Percentiles rank a stretch among this genome's conserved stretches.
phyloP scores from a whole-genome alignment of 2,329 filamentous ascomycete genomes.

The Exophiala oligosperma region DNA sequence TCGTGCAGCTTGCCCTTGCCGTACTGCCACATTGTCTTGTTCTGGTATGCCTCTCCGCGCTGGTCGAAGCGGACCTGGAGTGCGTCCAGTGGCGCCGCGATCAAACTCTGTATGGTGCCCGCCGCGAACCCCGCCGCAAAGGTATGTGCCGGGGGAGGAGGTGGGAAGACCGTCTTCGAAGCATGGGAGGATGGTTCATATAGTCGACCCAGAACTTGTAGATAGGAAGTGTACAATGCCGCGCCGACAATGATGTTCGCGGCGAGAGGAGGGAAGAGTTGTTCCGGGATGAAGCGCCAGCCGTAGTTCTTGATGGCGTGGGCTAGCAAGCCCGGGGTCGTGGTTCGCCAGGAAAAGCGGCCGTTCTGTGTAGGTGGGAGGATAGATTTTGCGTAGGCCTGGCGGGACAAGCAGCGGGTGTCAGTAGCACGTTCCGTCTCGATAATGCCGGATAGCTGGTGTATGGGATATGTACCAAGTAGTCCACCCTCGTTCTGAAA shows the following conservation, averaged over 20 bases:
- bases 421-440: slow-evolving; percentile 12
- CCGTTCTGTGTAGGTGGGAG: slow-evolving; percentile 55
- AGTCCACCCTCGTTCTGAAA: slow-evolving; percentile 87
- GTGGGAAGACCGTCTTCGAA: slow-evolving; percentile 60
- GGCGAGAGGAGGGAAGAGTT: slow-evolving; percentile 62
- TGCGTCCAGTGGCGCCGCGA: slow-evolving; percentile 65
- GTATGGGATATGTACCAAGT: slow-evolving; percentile 42
- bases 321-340: slow-evolving; percentile 61
- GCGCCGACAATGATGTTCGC: slow-evolving; percentile 64
- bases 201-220: slow-evolving; percentile 58
- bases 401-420: neutral
- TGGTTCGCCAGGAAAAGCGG: slow-evolving; percentile 58
- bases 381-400: slow-evolving; percentile 65
- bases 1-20: slow-evolving; percentile 57
- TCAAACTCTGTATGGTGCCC: slow-evolving; percentile 59
- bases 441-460: neutral
- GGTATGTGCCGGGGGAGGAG: slow-evolving; percentile 53
- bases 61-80: slow-evolving; percentile 62
- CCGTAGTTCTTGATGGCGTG: slow-evolving; percentile 62
- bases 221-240: slow-evolving; percentile 63
- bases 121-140: slow-evolving; percentile 61
- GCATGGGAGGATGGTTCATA: slow-evolving; percentile 59
- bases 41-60: slow-evolving; percentile 30
- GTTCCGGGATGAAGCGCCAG: slow-evolving; percentile 65
- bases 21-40: slow-evolving; percentile 66